phyloP scores from a whole-genome alignment of 2,329 filamentous ascomycete genomes.

The Trichoderma lentiforme region DNA sequence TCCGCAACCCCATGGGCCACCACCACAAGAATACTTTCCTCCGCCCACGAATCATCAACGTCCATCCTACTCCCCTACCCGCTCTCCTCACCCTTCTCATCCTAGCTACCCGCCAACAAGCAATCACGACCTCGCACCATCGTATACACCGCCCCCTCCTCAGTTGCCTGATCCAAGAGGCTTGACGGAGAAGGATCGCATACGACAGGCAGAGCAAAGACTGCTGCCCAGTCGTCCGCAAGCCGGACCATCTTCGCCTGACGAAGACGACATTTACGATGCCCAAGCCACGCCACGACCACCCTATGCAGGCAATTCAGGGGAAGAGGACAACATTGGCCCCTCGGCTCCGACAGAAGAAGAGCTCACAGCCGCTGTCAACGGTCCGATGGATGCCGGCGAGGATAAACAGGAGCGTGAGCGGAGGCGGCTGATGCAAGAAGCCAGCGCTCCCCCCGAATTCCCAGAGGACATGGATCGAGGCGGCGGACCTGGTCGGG shows the following conservation, averaged over 20 bases:
- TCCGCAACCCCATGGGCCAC: not conserved
- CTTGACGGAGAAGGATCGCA: slow-evolving; percentile 76
- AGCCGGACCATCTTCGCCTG: slow-evolving; percentile 31
- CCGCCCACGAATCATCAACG: slow-evolving; percentile 36
- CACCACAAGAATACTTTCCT: slow-evolving; percentile 27
- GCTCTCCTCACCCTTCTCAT: slow-evolving; percentile 19
- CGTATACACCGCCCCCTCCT: slow-evolving; percentile 56
- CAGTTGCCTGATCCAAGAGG: slow-evolving; percentile 56
- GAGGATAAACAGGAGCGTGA: slow-evolving; percentile 83
- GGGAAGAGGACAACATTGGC: slow-evolving; percentile 23
- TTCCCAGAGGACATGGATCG: slow-evolving; percentile 52
- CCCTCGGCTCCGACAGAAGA: slow-evolving; percentile 47
- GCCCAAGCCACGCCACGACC: slow-evolving; percentile 39
- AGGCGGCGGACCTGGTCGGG: slow-evolving; percentile 30
- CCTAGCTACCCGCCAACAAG: slow-evolving; percentile 11
- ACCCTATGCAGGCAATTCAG: slow-evolving; percentile 20
- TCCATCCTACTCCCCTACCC: slow-evolving; percentile 9
- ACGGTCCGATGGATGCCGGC: not conserved
- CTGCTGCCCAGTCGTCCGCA: slow-evolving; percentile 74
- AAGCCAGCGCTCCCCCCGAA: slow-evolving; percentile 61
- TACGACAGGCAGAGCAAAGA: slow-evolving; percentile 72
- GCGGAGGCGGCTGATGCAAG: slow-evolving; percentile 57
- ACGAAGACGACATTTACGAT: slow-evolving; percentile 52
- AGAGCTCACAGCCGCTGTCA: slow-evolving; percentile 34
- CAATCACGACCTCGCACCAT: slow-evolving; percentile 34